Evolutionary conservation across 805 yeast genomes (phyloP).

Genomic region (Candida vaughaniae): DNA sequence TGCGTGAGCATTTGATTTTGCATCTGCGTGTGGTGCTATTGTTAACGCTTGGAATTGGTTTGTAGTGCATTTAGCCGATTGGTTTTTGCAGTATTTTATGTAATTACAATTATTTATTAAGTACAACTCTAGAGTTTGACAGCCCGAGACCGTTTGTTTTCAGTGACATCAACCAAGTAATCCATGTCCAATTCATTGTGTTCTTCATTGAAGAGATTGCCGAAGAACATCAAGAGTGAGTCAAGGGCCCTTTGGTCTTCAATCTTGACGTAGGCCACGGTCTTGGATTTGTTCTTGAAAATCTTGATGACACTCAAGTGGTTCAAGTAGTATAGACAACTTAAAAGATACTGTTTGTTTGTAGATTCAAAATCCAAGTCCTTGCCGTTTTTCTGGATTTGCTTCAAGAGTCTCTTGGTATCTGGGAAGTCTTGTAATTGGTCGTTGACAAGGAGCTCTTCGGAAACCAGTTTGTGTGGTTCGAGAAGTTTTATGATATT

Average conservation of each 20-base stretch:
- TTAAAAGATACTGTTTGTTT: conserved; percentile 42
- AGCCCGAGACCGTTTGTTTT: conserved; percentile 25
- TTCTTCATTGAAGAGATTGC: conserved; percentile 6
- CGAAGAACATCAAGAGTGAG: conserved; percentile 23
- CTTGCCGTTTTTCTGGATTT: conserved; percentile 20
- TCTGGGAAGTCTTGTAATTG: conserved; percentile 28
- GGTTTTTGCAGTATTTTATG: no score
- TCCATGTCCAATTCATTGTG: conserved; percentile 21
- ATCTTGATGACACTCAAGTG: conserved; percentile 34
- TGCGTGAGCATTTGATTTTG: no score
- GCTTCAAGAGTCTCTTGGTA: conserved; percentile 30
- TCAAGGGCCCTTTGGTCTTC: conserved; percentile 27
- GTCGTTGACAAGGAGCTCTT: conserved; percentile 22
- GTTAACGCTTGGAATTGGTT: no score
- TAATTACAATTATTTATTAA: no score
- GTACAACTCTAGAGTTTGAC: conserved; percentile 19
- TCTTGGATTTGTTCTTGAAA: conserved; percentile 41
- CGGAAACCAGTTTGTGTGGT: conserved; percentile 15
- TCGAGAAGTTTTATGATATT: conserved; percentile 13
- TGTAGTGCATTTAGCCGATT: no score
- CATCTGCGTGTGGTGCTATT: no score
- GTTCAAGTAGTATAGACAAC: conserved; percentile 37
- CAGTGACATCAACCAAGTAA: conserved; percentile 35
- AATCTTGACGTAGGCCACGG: conserved; percentile 38
- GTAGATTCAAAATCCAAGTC: conserved; percentile 34